Evolutionary conservation across 2,329 filamentous ascomycete species (phyloP).

Genomic region (Pseudogymnoascus sp.): DNA sequence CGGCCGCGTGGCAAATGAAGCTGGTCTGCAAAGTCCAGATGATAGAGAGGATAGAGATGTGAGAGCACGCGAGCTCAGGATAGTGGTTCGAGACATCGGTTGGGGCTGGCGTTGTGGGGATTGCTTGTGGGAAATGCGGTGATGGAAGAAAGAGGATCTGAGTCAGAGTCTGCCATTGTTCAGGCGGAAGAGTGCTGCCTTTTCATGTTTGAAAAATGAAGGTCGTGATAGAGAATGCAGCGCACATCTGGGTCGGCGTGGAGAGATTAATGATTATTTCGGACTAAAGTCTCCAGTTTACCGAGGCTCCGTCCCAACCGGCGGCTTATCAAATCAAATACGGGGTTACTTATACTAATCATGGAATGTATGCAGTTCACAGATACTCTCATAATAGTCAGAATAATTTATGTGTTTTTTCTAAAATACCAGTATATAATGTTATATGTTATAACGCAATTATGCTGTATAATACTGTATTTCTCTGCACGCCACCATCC

Average conservation of each 20-base stretch:
- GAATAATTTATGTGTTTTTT: not conserved
- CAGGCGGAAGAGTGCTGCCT: conserved; percentile 13
- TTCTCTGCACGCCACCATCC: not conserved
- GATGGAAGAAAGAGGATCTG: conserved; percentile 14
- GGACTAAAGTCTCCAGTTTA: conserved; percentile 1
- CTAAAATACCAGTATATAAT: not conserved
- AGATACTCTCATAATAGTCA: not conserved
- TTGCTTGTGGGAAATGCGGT: conserved; percentile 13
- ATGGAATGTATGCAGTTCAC: not conserved
- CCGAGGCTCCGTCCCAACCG: conserved; percentile 6
- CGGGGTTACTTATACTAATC: not conserved
- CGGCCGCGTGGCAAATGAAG: conserved; percentile 20
- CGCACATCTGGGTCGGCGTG: conserved; percentile 13
- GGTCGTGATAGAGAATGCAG: conserved; percentile 25
- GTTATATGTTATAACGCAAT: not conserved
- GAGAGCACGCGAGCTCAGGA: conserved; percentile 22
- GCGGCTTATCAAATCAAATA: not conserved
- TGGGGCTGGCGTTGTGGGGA: conserved; percentile 18
- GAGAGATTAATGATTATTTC: conserved; percentile 7
- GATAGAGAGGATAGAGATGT: conserved; percentile 19
- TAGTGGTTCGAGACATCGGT: conserved; percentile 22
- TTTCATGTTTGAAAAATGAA: conserved; percentile 17
- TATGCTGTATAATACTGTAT: not conserved
- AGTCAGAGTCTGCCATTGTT: conserved; percentile 22
- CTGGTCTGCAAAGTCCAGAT: conserved; percentile 11